Evolutionary conservation across 2,329 filamentous ascomycete genomes (phyloP), one percentile per base, ranked within the genome.

Genomic region (Teratosphaeria viscida): DNA sequence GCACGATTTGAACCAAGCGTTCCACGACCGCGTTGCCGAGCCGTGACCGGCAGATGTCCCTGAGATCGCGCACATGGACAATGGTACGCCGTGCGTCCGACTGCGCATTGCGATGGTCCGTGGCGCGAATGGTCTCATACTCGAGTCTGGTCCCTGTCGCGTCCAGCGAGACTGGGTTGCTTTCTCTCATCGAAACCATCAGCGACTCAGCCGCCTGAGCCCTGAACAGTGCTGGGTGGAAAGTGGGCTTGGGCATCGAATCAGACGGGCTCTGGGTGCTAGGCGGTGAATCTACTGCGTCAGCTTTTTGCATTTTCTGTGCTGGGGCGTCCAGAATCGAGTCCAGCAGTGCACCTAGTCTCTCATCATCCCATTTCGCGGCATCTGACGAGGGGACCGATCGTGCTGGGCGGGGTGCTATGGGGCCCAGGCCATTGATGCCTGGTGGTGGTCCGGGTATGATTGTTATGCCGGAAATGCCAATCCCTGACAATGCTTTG

Each of bases 31-130:
- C 80, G 1, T 82, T 79, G 11, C 90, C 90, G 60, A 90, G 85
- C 5, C 81, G 72, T 0, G 88, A 86, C 68, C 82, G 82, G 66
- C 81, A 84, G 8, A 99, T 79, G 63, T 95, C 89, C 57, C 88
- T 85, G 68, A 90, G 88, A 71, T 97, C 90, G 70, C 76, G 66
- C 90, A 90, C 47, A 95, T 79, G 60, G 5, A 97, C 85, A 7
- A 91, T 79, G 27, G 79, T 79, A n/a, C 43, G 19, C 43, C 43
- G 43, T 49, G 43, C 16, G n/a, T 10, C 8, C 43, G 43, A 23
- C 43, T 23, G 43, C 6, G 43, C 43, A 49, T 23, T 39, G 37
- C 37, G 37, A 12, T 4, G 4, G 19, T 19, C n/a, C 27, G 29
- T 12, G 26, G 11, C 4, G 26, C 5, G 54, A 32, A 55, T 29